phyloP scores from a whole-genome alignment of 345 rosid species.

The Gossypium longicalyx region DNA sequence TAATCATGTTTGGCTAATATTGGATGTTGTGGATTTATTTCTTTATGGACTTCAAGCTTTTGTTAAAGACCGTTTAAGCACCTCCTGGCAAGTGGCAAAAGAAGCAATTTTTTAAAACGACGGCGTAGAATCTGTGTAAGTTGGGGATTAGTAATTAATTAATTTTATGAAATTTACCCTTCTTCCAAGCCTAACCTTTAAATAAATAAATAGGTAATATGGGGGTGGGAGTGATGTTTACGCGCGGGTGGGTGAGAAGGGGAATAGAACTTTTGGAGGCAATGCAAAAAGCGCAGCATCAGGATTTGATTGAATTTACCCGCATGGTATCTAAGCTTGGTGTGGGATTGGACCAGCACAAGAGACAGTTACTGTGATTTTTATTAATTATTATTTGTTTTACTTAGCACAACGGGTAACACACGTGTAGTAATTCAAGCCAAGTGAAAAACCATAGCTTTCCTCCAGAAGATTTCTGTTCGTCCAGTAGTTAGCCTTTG shows the following conservation, averaged over 20 bases:
- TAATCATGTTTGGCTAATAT: neutral
- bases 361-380: neutral
- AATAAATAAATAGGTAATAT: neutral
- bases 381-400: too few species aligned
- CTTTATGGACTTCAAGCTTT: constrained; percentile 12
- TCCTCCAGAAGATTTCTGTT: neutral
- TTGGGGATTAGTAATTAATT: neutral
- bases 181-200: neutral
- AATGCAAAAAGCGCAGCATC: constrained; percentile 2
- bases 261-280: neutral
- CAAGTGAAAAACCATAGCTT: neutral
- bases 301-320: constrained; percentile 1
- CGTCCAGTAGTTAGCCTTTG: neutral
- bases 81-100: neutral
- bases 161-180: neutral
- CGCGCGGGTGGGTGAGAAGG: neutral
- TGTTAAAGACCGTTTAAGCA: neutral
- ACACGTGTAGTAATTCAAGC: neutral
- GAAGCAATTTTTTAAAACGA: neutral
- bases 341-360: neutral
- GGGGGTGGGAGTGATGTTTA: neutral
- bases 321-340: neutral
- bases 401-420: neutral
- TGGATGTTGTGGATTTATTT: neutral
- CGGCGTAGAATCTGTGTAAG: neutral